phyloP scores from a whole-genome alignment of 257 asterid genomes.

The Penstemon eatonii region DNA sequence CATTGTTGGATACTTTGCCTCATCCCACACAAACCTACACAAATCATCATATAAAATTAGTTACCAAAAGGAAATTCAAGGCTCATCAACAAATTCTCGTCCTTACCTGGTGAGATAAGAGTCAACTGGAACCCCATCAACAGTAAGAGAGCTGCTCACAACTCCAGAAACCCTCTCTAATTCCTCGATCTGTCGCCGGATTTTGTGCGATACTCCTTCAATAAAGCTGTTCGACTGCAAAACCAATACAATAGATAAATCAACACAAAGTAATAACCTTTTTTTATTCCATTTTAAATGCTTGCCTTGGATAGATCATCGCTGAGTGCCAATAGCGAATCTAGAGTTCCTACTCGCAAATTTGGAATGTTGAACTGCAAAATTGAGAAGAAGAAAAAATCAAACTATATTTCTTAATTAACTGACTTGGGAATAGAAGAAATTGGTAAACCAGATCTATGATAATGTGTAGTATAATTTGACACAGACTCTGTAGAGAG shows the following conservation, averaged over 20 bases:
- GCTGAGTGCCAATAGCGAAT: slow-evolving; percentile 75
- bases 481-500: slow-evolving; percentile 67
- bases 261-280: too few relatives aligned
- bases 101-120: slow-evolving; percentile 80
- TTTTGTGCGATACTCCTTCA: slow-evolving; percentile 85
- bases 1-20: slow-evolving; percentile 86
- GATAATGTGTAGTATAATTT: slow-evolving; percentile 19
- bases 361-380: slow-evolving; percentile 83
- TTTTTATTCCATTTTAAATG: too few relatives aligned
- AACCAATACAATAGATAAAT: too few relatives aligned
- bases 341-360: slow-evolving; percentile 91
- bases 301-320: slow-evolving; percentile 75
- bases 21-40: slow-evolving; percentile 88
- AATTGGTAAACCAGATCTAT: neutral
- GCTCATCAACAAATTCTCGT: neutral
- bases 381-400: slow-evolving; percentile 18
- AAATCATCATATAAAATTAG: slow-evolving; percentile 1
- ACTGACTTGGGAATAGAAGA: too few relatives aligned
- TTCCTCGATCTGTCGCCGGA: slow-evolving; percentile 85
- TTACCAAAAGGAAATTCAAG: neutral
- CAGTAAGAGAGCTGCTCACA: slow-evolving; percentile 78
- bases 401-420: neutral
- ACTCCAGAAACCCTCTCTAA: slow-evolving; percentile 82
- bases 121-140: slow-evolving; percentile 94
- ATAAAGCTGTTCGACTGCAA: slow-evolving; percentile 60